Conservation (phyloP, 192 early-diverging fungal genomes). For the Umbelopsis sp. region DNA sequence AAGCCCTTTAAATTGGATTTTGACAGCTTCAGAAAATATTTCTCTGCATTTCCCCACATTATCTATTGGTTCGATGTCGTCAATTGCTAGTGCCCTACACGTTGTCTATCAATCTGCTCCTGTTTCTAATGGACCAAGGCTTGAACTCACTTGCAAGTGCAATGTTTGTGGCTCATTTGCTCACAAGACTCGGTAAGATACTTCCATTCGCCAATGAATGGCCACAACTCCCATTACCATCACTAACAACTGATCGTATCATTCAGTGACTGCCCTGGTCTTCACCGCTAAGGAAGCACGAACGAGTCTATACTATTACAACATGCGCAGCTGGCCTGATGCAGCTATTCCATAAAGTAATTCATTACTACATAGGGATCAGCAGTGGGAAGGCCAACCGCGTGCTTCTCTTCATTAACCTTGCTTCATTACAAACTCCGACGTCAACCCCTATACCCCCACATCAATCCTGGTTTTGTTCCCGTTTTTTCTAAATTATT, state of each 20-base stretch:
- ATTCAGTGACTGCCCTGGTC: conserved; percentile 10
- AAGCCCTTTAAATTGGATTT: neutral
- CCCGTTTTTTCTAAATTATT: neutral
- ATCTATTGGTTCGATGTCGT: neutral
- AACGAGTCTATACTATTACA: neutral
- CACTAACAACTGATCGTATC: neutral
- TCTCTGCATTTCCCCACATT: conserved; percentile 11
- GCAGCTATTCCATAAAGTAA: neutral
- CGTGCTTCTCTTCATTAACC: neutral
- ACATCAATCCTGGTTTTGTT: neutral
- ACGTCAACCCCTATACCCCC: neutral
- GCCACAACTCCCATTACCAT: neutral
- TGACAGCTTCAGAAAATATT: neutral
- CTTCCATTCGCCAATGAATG: neutral
- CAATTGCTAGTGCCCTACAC: neutral
- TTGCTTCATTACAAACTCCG: neutral
- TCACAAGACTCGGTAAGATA: conserved; percentile 14
- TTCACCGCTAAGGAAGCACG: neutral
- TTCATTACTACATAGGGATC: neutral
- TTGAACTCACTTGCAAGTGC: conserved; percentile 16
- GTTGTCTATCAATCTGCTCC: neutral
- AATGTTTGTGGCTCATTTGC: conserved; percentile 12
- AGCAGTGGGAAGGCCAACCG: neutral
- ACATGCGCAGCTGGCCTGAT: conserved; percentile 1
- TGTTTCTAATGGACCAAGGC: neutral